These are phyloP conservation scores for Seiridium cupressi DNA, from an alignment of 2,329 filamentous ascomycete genomes.

Conservation along the genomic window DNA sequence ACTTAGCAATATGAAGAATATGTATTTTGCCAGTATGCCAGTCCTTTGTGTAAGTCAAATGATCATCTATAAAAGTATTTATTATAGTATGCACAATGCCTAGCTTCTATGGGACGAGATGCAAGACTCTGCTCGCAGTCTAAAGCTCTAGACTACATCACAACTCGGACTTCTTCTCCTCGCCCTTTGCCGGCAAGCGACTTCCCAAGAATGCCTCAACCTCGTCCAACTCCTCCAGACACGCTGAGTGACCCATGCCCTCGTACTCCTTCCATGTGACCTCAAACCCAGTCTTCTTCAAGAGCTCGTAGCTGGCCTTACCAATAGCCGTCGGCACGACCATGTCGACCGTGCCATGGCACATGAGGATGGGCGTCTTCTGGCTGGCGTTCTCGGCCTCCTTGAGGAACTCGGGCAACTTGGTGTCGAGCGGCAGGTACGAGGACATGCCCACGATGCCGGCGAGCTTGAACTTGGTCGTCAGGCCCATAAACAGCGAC, in stretches of 20 bases:
- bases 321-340: slow-evolving; percentile 72
- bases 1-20: too few relatives aligned
- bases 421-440: slow-evolving; percentile 71
- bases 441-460: slow-evolving; percentile 84
- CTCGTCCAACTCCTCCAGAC: slow-evolving; percentile 76
- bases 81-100: too few relatives aligned
- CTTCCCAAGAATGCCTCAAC: slow-evolving; percentile 60
- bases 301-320: slow-evolving; percentile 59
- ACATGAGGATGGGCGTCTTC: slow-evolving; percentile 83
- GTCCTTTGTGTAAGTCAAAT: too few relatives aligned
- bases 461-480: slow-evolving; percentile 70
- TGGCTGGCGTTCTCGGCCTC: slow-evolving; percentile 58
- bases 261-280: slow-evolving; percentile 75
- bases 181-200: slow-evolving; percentile 41
- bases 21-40: too few relatives aligned
- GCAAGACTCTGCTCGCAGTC: too few relatives aligned
- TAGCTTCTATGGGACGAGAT: too few relatives aligned
- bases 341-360: slow-evolving; percentile 76
- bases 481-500: slow-evolving; percentile 77
- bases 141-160: slow-evolving; percentile 12
- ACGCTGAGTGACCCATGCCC: slow-evolving; percentile 73
- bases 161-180: slow-evolving; percentile 35
- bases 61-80: too few relatives aligned
- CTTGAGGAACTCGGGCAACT: slow-evolving; percentile 56
- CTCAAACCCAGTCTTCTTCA: slow-evolving; percentile 69